Conservation (phyloP, 768 basidiomycete species). For the Lactarius akahatsu region DNA sequence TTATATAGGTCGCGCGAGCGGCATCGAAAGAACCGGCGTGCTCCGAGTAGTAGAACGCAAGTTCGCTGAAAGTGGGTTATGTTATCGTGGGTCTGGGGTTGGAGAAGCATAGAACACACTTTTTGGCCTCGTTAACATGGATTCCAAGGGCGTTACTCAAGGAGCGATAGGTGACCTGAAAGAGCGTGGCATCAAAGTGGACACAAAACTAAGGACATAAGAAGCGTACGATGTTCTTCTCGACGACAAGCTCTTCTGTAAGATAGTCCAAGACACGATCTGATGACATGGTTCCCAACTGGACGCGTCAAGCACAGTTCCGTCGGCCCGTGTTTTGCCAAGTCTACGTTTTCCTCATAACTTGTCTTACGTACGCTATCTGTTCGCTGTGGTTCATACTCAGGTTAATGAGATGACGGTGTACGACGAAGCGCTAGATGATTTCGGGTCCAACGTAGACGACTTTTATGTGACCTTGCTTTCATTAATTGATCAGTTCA, state of each 20-base stretch:
- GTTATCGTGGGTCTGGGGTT: not conserved
- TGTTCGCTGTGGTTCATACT: too few relatives aligned
- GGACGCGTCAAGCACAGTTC: not conserved
- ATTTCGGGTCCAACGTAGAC: constrained; percentile 69
- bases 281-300: constrained; percentile 19
- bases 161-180: constrained; percentile 75
- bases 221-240: constrained; percentile 44
- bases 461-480: constrained; percentile 87
- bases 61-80: constrained; percentile 47
- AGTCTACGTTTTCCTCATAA: too few relatives aligned
- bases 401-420: too few relatives aligned
- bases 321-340: not conserved
- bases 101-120: constrained; percentile 44
- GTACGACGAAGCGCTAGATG: constrained; percentile 58
- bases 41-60: constrained; percentile 55
- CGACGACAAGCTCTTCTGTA: constrained; percentile 47
- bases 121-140: constrained; percentile 78
- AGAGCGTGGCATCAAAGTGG: not conserved
- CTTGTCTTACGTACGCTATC: too few relatives aligned
- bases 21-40: constrained; percentile 42
- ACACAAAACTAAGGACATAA: not conserved
- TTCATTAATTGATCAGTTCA: constrained; percentile 16
- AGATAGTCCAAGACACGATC: constrained; percentile 42
- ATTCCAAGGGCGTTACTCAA: constrained; percentile 69
- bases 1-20: constrained; percentile 66